phyloP scores from a whole-genome alignment of 208 protist species.

The Trypanosoma cruzi region DNA sequence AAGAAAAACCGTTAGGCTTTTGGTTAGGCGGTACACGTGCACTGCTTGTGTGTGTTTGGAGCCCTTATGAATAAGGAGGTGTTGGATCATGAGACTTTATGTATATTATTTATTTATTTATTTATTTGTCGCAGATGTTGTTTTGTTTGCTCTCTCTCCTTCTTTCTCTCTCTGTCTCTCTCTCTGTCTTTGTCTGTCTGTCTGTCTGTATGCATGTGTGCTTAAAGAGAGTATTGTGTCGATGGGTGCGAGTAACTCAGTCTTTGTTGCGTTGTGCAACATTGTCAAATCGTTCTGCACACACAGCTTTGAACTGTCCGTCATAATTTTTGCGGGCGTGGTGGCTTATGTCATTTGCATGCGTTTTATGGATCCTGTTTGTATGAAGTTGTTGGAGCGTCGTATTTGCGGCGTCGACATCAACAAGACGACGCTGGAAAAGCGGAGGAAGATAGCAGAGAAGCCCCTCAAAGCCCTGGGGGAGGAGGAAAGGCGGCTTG shows the following conservation, averaged over 20 bases:
- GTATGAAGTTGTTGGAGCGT: constrained; percentile 68
- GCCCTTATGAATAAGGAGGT: neutral
- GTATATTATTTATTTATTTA: constrained; percentile 7
- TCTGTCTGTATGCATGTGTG: neutral
- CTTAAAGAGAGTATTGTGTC: neutral
- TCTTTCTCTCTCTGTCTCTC: too few species aligned
- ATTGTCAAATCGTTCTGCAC: constrained; percentile 32
- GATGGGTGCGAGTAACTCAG: neutral
- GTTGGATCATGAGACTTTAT: neutral
- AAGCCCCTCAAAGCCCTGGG: constrained; percentile 31
- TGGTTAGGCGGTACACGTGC: too few species aligned
- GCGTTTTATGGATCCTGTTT: constrained; percentile 64
- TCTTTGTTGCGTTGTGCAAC: constrained; percentile 7
- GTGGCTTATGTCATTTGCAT: constrained; percentile 61
- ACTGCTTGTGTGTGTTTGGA: neutral
- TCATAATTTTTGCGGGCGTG: constrained; percentile 53
- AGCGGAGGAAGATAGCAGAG: constrained; percentile 48
- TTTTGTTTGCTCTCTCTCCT: neutral
- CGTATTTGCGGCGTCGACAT: constrained; percentile 96
- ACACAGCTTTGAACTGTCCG: constrained; percentile 46
- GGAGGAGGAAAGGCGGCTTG: constrained; percentile 33
- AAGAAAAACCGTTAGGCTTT: too few species aligned
- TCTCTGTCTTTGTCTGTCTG: too few species aligned
- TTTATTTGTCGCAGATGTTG: neutral
- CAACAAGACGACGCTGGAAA: constrained; percentile 91